Percentiles rank a stretch among this genome's conserved stretches.
phyloP scores from a whole-genome alignment of 257 asterid genomes.

The Craterostigma plantagineum region DNA sequence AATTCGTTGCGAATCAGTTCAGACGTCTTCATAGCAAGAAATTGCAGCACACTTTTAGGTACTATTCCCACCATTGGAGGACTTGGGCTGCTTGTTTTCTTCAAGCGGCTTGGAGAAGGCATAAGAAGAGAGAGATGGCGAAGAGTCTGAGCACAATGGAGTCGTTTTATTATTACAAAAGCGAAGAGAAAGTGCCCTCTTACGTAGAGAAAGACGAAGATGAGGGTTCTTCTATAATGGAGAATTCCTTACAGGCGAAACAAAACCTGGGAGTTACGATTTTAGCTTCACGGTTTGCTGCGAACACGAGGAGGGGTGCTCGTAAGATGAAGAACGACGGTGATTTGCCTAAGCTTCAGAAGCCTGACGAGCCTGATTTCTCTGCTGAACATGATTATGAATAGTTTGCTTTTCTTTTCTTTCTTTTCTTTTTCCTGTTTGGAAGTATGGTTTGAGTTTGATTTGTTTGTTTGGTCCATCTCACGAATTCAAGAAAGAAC shows the following conservation, averaged over 20 bases:
- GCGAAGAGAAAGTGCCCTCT: too few species aligned
- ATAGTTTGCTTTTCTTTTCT: too few species aligned
- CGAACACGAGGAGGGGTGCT: conserved; percentile 49
- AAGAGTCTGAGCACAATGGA: conserved; percentile 40
- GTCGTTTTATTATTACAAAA: conserved; percentile 10
- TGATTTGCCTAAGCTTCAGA: conserved; percentile 11
- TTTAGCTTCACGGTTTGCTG: conserved; percentile 66
- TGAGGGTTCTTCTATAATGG: too few species aligned
- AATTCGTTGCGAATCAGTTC: conserved; percentile 62
- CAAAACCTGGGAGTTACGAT: conserved; percentile 54
- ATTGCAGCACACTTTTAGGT: conserved; percentile 83
- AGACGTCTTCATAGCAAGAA: conserved; percentile 82
- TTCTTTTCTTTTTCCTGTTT: too few species aligned
- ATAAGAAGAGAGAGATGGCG: conserved; percentile 33
- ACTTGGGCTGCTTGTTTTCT: conserved; percentile 77
- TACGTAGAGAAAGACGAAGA: too few species aligned
- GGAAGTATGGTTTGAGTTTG: too few species aligned
- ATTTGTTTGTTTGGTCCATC: too few species aligned
- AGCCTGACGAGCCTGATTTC: conserved; percentile 67
- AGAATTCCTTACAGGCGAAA: conserved; percentile 10
- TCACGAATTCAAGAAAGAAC: too few species aligned
- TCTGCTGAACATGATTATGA: conserved; percentile 16
- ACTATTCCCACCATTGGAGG: conserved; percentile 88
- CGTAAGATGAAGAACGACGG: conserved; percentile 7
- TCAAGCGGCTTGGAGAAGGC: conserved; percentile 75